These are phyloP conservation scores for Letharia columbiana DNA, from an alignment of 495 filamentous ascomycete genomes.

Conservation along the genomic window DNA sequence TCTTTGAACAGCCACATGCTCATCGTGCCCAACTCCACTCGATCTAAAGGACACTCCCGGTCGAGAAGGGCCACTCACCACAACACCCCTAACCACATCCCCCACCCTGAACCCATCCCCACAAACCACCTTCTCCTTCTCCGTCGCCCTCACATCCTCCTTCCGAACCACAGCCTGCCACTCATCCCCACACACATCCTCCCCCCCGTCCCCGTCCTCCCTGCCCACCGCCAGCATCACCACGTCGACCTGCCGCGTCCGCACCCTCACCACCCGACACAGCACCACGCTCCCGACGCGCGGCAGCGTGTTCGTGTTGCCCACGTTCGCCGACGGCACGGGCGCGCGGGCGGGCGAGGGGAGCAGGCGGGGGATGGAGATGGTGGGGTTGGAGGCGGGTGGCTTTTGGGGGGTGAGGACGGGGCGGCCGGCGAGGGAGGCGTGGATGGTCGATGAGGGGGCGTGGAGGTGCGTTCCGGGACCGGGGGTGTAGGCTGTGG, in stretches of 20 bases:
- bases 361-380: conserved; percentile 29
- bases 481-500: conserved; percentile 56
- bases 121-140: conserved; percentile 89
- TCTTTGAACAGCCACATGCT: neutral
- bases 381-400: conserved; percentile 28
- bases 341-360: conserved; percentile 34
- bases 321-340: conserved; percentile 25
- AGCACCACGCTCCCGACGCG: conserved; percentile 71
- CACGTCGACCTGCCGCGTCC: conserved; percentile 70
- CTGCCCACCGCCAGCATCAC: conserved; percentile 54
- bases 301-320: conserved; percentile 63
- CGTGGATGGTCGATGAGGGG: conserved; percentile 43
- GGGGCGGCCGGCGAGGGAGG: conserved; percentile 58
- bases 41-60: no score
- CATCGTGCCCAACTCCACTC: neutral
- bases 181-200: conserved; percentile 38
- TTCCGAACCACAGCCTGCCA: conserved; percentile 51
- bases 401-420: conserved; percentile 28
- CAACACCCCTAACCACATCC: conserved; percentile 82
- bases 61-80: conserved; percentile 43
- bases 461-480: conserved; percentile 74
- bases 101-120: conserved; percentile 87
- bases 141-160: conserved; percentile 88
- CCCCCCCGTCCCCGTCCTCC: conserved; percentile 30
- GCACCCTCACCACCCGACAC: conserved; percentile 76